Evolutionary conservation across 352 stramenopile genomes (phyloP), one percentile per base, ranked within the genome.

Genomic region (Globisporangium mamillatum): DNA sequence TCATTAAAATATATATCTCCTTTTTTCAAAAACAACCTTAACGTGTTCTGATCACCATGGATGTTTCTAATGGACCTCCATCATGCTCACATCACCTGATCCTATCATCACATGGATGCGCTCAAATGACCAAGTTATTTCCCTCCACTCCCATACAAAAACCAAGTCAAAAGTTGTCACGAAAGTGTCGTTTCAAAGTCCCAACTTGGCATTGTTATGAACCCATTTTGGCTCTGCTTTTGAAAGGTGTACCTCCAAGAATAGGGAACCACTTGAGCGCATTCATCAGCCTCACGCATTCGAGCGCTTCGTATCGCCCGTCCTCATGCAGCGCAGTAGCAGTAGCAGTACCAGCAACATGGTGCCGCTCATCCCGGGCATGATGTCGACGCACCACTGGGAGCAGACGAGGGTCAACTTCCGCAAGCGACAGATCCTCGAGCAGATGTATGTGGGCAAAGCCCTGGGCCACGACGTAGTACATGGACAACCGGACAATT

Each of bases 371-470:
- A 77, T 93, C 27, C 83, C 83, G 9, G 85, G 83, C 0, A 77
- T 90, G 63, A 54, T 83, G 22, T 92, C 81, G 2, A 82, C 73
- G 1, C 75, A 90, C 44, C 73, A 79, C 25, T 75, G 81, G 4
- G 75, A 86, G 61, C 78, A 76, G 60, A 61, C 55, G 57, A 79
- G 77, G 48, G 55, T 71, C 32, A 63, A 89, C 75, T 93, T 91
- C 66, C 81, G 80, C 59, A 81, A 82, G 36, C 75, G 76, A 20
- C 82, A 93, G 53, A 62, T 89, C 4, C 70, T 93, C n/a, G 74
- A 89, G 68, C 78, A 81, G 44, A 90, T 93, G 82, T 72, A 71
- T 8, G 36, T 81, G 2, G 84, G 84, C 53, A 86, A 89, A 71
- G 64, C 60, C 27, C 58, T 63, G 22, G 62, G 59, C 12, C 14